A percentile compares a stretch with the other conserved stretches of the same genome.
Evolutionary conservation across 2,329 filamentous ascomycete genomes (phyloP).

Genomic region (Drechslerella dactyloides): DNA sequence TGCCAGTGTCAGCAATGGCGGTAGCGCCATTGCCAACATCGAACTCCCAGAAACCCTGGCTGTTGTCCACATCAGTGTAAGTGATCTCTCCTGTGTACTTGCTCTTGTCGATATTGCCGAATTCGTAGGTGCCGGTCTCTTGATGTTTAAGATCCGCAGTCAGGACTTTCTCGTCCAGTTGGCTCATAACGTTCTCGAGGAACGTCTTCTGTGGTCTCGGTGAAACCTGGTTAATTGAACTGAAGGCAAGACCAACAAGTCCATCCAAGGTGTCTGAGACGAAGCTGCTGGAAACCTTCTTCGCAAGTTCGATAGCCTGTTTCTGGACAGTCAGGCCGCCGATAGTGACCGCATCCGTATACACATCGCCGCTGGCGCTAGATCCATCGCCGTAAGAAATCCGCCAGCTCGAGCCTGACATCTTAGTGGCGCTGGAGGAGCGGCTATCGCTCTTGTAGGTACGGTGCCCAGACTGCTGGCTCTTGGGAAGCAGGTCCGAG

Average conservation of each 20-base stretch:
- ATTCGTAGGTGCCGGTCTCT: conserved; percentile 63
- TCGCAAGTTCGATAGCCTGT: conserved; percentile 72
- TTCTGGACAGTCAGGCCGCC: conserved; percentile 66
- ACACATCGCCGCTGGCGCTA: conserved; percentile 69
- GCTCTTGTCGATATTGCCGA: conserved; percentile 64
- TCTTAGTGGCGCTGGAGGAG: conserved; percentile 59
- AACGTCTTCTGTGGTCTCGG: conserved; percentile 73
- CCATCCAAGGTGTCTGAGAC: conserved; percentile 61
- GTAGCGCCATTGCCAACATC: conserved; percentile 60
- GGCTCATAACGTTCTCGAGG: conserved; percentile 70
- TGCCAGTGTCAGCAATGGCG: conserved; percentile 74
- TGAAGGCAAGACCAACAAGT: conserved; percentile 72
- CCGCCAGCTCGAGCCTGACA: conserved; percentile 59
- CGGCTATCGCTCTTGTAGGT: conserved; percentile 66
- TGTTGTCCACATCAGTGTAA: conserved; percentile 63
- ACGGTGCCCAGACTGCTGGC: conserved; percentile 64
- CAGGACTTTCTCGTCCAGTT: conserved; percentile 18
- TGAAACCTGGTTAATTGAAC: conserved; percentile 69
- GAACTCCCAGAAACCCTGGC: conserved; percentile 66
- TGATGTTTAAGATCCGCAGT: conserved; percentile 62
- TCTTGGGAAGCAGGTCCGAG: conserved; percentile 65
- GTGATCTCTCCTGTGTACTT: conserved; percentile 65
- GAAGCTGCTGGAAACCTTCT: conserved; percentile 63
- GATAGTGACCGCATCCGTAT: conserved; percentile 69
- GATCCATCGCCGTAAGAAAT: conserved; percentile 63